Evolutionary conservation across 139 green algal species (phyloP), one percentile per base, ranked within the genome.

Genomic region (Chlamydomonas urium): DNA sequence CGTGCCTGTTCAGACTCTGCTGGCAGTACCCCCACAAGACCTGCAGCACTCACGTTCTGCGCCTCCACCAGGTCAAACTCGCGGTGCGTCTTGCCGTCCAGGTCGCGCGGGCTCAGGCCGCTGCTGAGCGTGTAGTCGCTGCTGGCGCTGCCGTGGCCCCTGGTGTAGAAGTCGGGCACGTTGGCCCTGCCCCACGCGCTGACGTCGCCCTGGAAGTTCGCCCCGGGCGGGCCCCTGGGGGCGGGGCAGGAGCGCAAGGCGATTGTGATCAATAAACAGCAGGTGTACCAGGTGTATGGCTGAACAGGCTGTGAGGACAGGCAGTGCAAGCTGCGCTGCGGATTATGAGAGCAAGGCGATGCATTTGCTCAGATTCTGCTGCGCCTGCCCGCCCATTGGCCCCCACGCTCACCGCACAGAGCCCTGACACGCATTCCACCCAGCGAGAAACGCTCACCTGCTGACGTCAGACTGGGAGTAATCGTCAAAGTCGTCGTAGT

Each of bases 81-180:
- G 4, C 58, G 34, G 28, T 19, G 38, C 21, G 14, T 63, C 2
- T 60, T 50, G n/a, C 24, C 38, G 6, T 75, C 53, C 0, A 33
- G 71, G 42, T 81, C 77, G 0, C 86, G 69, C 1, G 88, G 88
- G 74, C 79, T 88, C 3, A 93, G 77, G 24, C 86, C 88, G 37
- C 81, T 89, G 81, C 85, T 91, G 50, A 93, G 69, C 45, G 84
- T 91, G 69, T 75, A 71, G 1, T 83, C 68, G 65, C 76, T 80
- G 32, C 2, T 65, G 32, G 60, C 36, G 37, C 47, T 70, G 31
- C 34, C 62, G 53, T 6, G 6, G 29, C 29, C 10, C 21, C 19
- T 14, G 53, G 6, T 67, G 42, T 69, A 47, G 37, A 24, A n/a
- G 32, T 8, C 23, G 2, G 34, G 69, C 17, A 74, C 45, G 3